Conservation (phyloP, 306 rosid species). For the Crotalaria pallida region DNA sequence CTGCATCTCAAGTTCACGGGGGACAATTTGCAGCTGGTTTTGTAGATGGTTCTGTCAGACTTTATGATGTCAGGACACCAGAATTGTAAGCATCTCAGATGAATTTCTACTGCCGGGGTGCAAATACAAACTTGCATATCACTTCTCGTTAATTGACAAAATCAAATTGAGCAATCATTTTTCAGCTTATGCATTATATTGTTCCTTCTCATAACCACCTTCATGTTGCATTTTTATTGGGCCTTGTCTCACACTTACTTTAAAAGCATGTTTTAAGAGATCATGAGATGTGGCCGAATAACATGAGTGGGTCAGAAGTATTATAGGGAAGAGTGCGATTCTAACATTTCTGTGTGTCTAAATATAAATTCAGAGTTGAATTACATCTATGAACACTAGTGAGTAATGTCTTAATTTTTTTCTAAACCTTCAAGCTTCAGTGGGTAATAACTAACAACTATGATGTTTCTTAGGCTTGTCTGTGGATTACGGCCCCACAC, state of each 20-base stretch:
- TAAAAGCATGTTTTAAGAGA: too few species aligned
- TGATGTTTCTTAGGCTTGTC: conserved; percentile 55
- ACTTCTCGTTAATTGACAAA: not conserved
- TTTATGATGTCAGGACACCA: conserved; percentile 83
- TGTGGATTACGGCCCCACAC: conserved; percentile 66
- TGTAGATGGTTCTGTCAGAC: conserved; percentile 79
- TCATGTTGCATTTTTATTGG: not conserved
- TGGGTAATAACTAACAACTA: conserved; percentile 13
- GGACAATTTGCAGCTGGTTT: conserved; percentile 97
- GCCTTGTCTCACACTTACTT: too few species aligned
- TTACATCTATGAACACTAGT: not conserved
- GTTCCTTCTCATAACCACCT: not conserved
- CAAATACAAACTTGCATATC: not conserved
- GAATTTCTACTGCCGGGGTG: conserved; percentile 4
- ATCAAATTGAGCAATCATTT: conserved; percentile 1
- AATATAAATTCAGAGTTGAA: not conserved
- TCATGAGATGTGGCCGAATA: too few species aligned
- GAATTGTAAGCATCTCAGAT: conserved; percentile 58
- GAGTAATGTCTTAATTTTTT: not conserved
- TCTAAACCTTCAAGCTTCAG: not conserved
- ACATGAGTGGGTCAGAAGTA: too few species aligned
- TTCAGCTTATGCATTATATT: not conserved
- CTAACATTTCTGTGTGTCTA: not conserved
- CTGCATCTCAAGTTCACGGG: conserved; percentile 95
- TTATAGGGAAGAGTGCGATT: too few species aligned